Conservation (phyloP, 2,329 filamentous ascomycete species). For the Botrytis hyacinthi region DNA sequence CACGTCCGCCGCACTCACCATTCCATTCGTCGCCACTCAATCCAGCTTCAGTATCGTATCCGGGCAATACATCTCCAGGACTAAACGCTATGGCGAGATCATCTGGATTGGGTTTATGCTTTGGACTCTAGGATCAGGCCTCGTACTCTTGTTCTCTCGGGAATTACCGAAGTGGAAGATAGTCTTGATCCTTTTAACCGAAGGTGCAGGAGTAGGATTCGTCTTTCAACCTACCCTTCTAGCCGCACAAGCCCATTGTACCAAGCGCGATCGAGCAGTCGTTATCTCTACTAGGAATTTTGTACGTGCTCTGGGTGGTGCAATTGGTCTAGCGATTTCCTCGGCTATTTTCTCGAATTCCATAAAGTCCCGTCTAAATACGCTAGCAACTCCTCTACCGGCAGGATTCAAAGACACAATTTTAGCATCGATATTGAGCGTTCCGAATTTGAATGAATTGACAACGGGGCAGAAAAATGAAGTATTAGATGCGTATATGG, state of each 20-base stretch:
- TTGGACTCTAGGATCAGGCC: slow-evolving; percentile 50
- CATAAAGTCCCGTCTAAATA: slow-evolving; percentile 30
- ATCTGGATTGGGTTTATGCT: slow-evolving; percentile 45
- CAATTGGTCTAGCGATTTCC: slow-evolving; percentile 56
- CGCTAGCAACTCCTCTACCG: slow-evolving; percentile 25
- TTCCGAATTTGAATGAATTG: slow-evolving; percentile 31
- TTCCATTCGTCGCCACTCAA: slow-evolving; percentile 51
- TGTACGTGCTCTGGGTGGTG: slow-evolving; percentile 57
- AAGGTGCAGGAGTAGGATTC: slow-evolving; percentile 53
- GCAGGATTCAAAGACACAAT: slow-evolving; percentile 26
- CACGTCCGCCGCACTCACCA: slow-evolving; percentile 51
- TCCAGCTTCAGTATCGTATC: slow-evolving; percentile 47
- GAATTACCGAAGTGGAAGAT: slow-evolving; percentile 49
- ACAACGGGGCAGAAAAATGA: slow-evolving; percentile 32
- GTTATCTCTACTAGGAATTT: slow-evolving; percentile 64
- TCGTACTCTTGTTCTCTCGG: slow-evolving; percentile 50
- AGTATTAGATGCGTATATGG: slow-evolving; percentile 52
- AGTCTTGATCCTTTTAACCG: slow-evolving; percentile 49
- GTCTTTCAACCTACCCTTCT: slow-evolving; percentile 51
- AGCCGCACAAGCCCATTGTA: slow-evolving; percentile 56
- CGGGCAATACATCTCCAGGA: slow-evolving; percentile 57
- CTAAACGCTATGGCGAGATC: slow-evolving; percentile 57
- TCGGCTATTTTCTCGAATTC: slow-evolving; percentile 49
- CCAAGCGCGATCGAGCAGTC: slow-evolving; percentile 57
- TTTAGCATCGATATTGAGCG: slow-evolving; percentile 31